Evolutionary conservation across 2,329 filamentous ascomycete species (phyloP), one percentile per base, ranked within the genome.

Genomic region (Metarhizium humberi): DNA sequence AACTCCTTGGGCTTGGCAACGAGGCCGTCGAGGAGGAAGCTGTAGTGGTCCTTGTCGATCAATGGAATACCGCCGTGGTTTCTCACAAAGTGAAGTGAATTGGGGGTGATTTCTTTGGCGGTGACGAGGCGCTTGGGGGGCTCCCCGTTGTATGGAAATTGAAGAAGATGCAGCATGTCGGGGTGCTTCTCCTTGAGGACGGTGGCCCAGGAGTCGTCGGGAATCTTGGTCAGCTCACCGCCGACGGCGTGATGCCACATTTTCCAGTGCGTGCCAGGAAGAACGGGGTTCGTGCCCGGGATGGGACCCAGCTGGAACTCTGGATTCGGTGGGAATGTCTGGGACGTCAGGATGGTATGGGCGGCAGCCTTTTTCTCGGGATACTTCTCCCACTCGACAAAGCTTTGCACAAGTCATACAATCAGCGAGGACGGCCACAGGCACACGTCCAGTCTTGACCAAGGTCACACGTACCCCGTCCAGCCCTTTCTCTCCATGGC

Each of bases 11-110:
- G 82, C 3, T 78, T 72, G 6, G 78, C 78, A 3, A 88, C 85
- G 0, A 86, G 71, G 0, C 85, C 84, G 55, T 82, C 80, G 5
- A 88, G 66, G 2, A 72, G 69, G 16, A 86, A 72, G 29, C 70
- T 75, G 62, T 72, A 85, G 3, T 77, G 71, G 0, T 79, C 73
- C 1, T 75, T 69, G 8, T 86, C 76, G 54, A 89, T 87, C 7
- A 79, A 71, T 0, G 87, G 87, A 18, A 90, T 82, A 0, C 86
- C 85, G 10, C 86, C 85, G 58, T 90, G 86, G 57, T 90, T 90
- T 53, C 51, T 43, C 29, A 53, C 51, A 36, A 51, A 51, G 32
- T 38, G 49, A 4, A 68, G 61, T 0, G 60, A 50, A 57, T 87
- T 90, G 0, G 76, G 72, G 0, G 86, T 90, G 43, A 88, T 76